phyloP scores from a whole-genome alignment of 352 stramenopile species.

The Globisporangium apiculatum region DNA sequence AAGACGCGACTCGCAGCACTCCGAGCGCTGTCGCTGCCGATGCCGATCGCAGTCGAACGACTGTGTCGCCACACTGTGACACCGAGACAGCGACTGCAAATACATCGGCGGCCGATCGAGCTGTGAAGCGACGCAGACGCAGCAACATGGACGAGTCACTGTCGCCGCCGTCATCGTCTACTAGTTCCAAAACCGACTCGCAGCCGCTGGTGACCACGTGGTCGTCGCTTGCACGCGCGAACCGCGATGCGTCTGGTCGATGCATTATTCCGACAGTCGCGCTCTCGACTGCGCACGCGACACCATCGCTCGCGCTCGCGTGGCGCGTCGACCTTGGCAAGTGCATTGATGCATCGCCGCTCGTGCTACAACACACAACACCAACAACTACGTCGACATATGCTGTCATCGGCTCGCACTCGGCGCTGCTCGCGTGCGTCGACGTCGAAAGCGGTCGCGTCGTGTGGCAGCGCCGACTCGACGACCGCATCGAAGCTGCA shows the following conservation, averaged over 20 bases:
- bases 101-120: too few species aligned
- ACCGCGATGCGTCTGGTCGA: neutral
- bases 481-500: conserved; percentile 52
- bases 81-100: too few species aligned
- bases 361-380: conserved; percentile 14
- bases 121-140: too few species aligned
- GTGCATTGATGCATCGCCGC: conserved; percentile 58
- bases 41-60: too few species aligned
- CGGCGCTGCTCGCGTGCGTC: conserved; percentile 32
- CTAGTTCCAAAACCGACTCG: neutral
- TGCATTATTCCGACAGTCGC: neutral
- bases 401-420: conserved; percentile 46
- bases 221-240: conserved; percentile 9
- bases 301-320: conserved; percentile 8
- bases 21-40: too few species aligned
- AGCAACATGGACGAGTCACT: too few species aligned
- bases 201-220: neutral
- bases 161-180: too few species aligned
- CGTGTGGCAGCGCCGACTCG: conserved; percentile 34
- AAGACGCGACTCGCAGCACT: too few species aligned
- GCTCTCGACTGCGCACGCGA: neutral
- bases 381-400: conserved; percentile 5
- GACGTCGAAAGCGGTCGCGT: conserved; percentile 21
- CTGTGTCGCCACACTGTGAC: too few species aligned
- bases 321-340: conserved; percentile 41